Evolutionary conservation across 805 yeast genomes (phyloP).

Genomic region (Candida insectorum): DNA sequence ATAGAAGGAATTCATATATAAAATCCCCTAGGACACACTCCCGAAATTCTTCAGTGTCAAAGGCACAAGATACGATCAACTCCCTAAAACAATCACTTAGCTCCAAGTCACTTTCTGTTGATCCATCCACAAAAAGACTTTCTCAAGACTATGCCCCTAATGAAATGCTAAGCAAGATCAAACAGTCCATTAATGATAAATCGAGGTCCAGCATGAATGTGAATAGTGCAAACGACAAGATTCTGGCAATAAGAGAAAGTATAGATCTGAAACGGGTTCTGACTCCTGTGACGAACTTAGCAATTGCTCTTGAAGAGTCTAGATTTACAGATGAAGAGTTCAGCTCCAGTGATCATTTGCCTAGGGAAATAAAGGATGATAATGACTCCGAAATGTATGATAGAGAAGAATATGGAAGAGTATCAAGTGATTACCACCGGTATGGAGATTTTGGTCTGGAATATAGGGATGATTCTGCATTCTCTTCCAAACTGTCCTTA

Average conservation of each 20-base stretch:
- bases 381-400: too few species aligned
- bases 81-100: constrained; percentile 9
- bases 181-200: constrained; percentile 23
- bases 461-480: too few species aligned
- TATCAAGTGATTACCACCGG: too few species aligned
- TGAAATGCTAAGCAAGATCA: constrained; percentile 24
- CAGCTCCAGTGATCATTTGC: too few species aligned
- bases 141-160: constrained; percentile 14
- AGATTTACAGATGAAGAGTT: too few species aligned
- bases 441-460: too few species aligned
- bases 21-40: too few species aligned
- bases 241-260: constrained; percentile 33
- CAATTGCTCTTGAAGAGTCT: constrained; percentile 4
- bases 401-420: too few species aligned
- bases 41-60: too few species aligned
- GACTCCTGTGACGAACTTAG: constrained; percentile 9
- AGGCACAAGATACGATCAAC: constrained; percentile 12
- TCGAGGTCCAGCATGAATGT: constrained; percentile 9
- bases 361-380: too few species aligned
- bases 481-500: too few species aligned
- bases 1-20: too few species aligned
- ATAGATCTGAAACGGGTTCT: constrained; percentile 32
- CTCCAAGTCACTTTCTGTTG: constrained; percentile 5
- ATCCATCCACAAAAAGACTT: constrained; percentile 7
- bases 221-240: constrained; percentile 20